Evolutionary conservation across 2,329 filamentous ascomycete species (phyloP).

Genomic region (Fusarium continuum): DNA sequence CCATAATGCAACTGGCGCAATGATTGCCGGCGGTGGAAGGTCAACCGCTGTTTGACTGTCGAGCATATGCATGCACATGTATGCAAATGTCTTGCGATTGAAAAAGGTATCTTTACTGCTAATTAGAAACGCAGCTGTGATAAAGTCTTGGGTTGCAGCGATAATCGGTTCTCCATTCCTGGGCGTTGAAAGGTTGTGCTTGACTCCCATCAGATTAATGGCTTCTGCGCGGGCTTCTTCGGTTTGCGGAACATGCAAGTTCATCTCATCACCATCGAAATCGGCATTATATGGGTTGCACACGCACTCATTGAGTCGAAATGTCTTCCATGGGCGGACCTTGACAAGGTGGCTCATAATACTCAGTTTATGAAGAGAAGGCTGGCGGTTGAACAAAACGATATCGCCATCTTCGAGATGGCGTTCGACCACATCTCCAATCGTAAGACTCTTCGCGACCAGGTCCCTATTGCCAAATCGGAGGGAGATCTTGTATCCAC

Average conservation of each 20-base stretch:
- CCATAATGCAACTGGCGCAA: conserved; percentile 89
- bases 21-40: conserved; percentile 83
- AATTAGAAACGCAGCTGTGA: conserved; percentile 90
- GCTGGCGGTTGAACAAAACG: conserved; percentile 97
- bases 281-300: conserved; percentile 98
- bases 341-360: conserved; percentile 97
- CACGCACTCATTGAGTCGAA: conserved; percentile 96
- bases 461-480: conserved; percentile 77
- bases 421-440: conserved; percentile 91
- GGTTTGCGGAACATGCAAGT: conserved; percentile 95
- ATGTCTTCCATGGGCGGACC: conserved; percentile 93
- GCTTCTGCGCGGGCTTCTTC: conserved; percentile 96
- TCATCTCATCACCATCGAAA: conserved; percentile 99
- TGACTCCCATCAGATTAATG: conserved; percentile 96
- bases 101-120: conserved; percentile 95
- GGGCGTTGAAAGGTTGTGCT: conserved; percentile 93
- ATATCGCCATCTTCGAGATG: conserved; percentile 96
- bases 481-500: conserved; percentile 75
- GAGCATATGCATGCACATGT: conserved; percentile 94
- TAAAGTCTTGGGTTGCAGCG: conserved; percentile 99
- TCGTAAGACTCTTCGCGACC: conserved; percentile 76
- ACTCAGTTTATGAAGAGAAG: conserved; percentile 97
- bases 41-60: conserved; percentile 80
- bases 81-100: conserved; percentile 86
- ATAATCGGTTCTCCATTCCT: conserved; percentile 99